Percentiles rank a stretch among this genome's conserved stretches.
These are phyloP conservation scores for Knufia fluminis DNA, from an alignment of 2,329 filamentous ascomycete species.

Conservation along the genomic window DNA sequence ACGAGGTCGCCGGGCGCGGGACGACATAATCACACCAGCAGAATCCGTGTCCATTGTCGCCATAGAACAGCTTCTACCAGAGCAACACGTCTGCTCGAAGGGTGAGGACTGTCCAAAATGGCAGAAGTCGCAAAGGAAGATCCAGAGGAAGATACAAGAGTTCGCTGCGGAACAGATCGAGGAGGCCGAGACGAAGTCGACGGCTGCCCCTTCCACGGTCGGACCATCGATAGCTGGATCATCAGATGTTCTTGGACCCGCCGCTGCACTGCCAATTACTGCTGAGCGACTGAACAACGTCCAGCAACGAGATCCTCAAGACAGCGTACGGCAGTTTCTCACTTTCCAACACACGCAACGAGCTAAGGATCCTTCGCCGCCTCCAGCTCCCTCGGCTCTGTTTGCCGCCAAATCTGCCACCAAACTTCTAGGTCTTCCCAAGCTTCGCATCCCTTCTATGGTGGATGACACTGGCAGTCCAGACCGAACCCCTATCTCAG, in stretches of 20 bases:
- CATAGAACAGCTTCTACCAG: constrained; percentile 80
- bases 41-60: constrained; percentile 87
- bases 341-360: constrained; percentile 55
- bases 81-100: constrained; percentile 74
- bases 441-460: constrained; percentile 46
- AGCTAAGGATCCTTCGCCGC: constrained; percentile 48
- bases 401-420: constrained; percentile 25
- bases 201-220: constrained; percentile 64
- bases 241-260: constrained; percentile 74
- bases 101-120: constrained; percentile 79
- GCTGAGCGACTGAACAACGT: constrained; percentile 63
- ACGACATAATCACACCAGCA: constrained; percentile 59
- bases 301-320: constrained; percentile 69
- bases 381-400: constrained; percentile 30
- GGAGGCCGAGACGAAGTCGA: constrained; percentile 57
- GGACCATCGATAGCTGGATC: constrained; percentile 78
- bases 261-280: constrained; percentile 56
- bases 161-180: constrained; percentile 58
- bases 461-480: constrained; percentile 21
- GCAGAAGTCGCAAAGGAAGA: constrained; percentile 67
- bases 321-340: constrained; percentile 87
- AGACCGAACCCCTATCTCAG: constrained; percentile 26
- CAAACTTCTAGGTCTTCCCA: constrained; percentile 46
- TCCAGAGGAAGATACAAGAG: constrained; percentile 62
- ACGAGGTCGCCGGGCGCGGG: constrained; percentile 23